Evolutionary conservation across 495 filamentous ascomycete genomes (phyloP).

Genomic region (Penicillium salamii): DNA sequence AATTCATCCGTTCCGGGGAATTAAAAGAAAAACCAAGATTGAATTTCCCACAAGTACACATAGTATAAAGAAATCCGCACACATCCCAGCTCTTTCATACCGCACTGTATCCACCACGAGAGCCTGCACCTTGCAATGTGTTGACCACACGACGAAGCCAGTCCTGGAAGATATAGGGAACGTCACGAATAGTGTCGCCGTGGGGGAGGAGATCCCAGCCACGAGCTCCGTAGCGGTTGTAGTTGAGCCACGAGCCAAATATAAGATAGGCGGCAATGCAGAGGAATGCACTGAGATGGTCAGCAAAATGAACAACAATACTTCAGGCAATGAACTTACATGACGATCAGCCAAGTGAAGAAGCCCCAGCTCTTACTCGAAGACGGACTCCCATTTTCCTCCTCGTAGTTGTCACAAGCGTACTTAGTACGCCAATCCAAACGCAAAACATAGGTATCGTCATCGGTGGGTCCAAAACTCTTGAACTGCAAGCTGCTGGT

Average conservation of each 20-base stretch:
- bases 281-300: constrained; percentile 64
- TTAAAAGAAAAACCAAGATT: not conserved
- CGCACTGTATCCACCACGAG: constrained; percentile 89
- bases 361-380: constrained; percentile 68
- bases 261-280: constrained; percentile 87
- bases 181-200: constrained; percentile 83
- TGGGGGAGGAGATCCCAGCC: constrained; percentile 96
- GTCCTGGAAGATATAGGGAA: constrained; percentile 91
- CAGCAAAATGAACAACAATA: not conserved
- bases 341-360: constrained; percentile 95
- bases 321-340: constrained; percentile 58
- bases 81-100: constrained; percentile 51
- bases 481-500: constrained; percentile 66
- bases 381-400: constrained; percentile 33
- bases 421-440: constrained; percentile 84
- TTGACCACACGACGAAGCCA: constrained; percentile 75
- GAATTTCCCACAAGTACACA: constrained; percentile 8
- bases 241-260: constrained; percentile 98
- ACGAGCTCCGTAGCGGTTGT: constrained; percentile 90
- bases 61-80: not conserved
- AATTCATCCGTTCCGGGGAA: too few relatives aligned
- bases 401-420: constrained; percentile 64
- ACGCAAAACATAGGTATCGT: constrained; percentile 54
- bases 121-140: constrained; percentile 75
- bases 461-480: constrained; percentile 57